Evolutionary conservation across 2,329 filamentous ascomycete species (phyloP).

Genomic region (Aspergillus candidus): DNA sequence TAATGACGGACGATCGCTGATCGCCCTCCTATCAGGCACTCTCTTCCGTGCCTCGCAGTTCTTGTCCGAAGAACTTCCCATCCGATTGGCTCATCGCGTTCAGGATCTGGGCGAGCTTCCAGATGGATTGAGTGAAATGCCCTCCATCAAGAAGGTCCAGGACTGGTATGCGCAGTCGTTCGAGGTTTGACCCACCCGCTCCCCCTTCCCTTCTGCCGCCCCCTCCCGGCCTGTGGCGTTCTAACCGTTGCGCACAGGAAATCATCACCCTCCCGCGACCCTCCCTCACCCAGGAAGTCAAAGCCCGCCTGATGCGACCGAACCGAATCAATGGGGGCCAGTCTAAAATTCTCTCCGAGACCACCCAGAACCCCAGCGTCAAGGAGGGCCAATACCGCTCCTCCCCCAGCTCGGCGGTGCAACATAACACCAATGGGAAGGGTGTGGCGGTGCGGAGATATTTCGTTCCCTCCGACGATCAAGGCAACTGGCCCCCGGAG

Average conservation of each 20-base stretch:
- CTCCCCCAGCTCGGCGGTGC: constrained; percentile 29
- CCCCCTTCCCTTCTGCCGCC: constrained; percentile 5
- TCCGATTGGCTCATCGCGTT: constrained; percentile 90
- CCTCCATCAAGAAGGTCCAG: constrained; percentile 87
- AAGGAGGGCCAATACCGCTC: constrained; percentile 71
- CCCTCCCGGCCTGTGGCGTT: not conserved
- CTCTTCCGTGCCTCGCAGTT: constrained; percentile 97
- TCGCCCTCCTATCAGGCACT: constrained; percentile 56
- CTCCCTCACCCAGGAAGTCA: constrained; percentile 66
- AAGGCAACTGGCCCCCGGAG: constrained; percentile 85
- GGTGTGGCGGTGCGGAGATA: constrained; percentile 59
- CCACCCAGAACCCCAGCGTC: constrained; percentile 85
- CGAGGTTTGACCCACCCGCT: constrained; percentile 60
- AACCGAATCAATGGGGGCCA: constrained; percentile 49
- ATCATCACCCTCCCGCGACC: constrained; percentile 82
- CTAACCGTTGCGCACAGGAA: constrained; percentile 52
- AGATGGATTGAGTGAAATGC: constrained; percentile 96
- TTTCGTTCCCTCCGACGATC: constrained; percentile 86
- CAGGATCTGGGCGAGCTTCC: constrained; percentile 88
- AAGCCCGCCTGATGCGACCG: constrained; percentile 63
- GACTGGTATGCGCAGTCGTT: constrained; percentile 99
- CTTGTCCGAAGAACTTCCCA: constrained; percentile 94
- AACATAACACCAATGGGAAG: constrained; percentile 47
- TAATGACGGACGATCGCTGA: constrained; percentile 9
- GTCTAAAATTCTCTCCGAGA: constrained; percentile 67